Conservation (phyloP, 2,329 filamentous ascomycete genomes). For the Emmonsiellopsis sp. region DNA sequence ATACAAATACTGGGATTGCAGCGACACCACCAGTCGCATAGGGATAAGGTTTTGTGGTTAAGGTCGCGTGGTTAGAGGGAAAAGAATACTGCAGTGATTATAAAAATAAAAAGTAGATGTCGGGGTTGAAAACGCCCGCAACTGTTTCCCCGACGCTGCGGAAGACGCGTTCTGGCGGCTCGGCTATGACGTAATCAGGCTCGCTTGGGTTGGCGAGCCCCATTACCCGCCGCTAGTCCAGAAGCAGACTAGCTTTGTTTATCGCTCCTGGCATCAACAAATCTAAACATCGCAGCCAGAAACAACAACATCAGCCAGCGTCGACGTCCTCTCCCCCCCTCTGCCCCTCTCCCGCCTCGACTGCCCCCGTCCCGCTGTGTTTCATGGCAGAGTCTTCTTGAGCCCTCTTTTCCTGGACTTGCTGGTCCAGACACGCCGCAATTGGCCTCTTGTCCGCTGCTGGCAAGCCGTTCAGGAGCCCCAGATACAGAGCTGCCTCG, state of each 20-base stretch:
- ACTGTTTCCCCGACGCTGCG: neutral
- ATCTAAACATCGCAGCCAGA: neutral
- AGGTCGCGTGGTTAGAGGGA: neutral
- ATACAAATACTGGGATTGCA: neutral
- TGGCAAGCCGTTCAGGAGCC: neutral
- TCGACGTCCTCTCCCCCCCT: neutral
- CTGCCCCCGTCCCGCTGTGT: neutral
- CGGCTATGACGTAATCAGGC: conserved; percentile 9
- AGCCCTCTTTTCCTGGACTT: neutral
- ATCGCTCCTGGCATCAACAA: conserved; percentile 5
- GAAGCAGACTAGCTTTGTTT: conserved; percentile 16
- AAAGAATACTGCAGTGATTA: neutral
- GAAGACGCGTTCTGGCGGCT: conserved; percentile 5
- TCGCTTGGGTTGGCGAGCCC: conserved; percentile 9
- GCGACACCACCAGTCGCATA: neutral
- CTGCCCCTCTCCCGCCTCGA: neutral
- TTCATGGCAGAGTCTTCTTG: conserved; percentile 1
- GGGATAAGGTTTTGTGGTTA: neutral
- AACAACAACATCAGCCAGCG: conserved; percentile 4
- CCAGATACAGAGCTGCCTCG: neutral
- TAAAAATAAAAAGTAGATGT: neutral
- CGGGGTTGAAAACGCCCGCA: too few relatives aligned
- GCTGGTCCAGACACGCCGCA: neutral
- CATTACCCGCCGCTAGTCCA: conserved; percentile 9
- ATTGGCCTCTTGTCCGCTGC: conserved; percentile 9